These are phyloP conservation scores for Sanghuangporus sanghuang DNA, from an alignment of 1,284 basidiomycete species.

Conservation along the genomic window DNA sequence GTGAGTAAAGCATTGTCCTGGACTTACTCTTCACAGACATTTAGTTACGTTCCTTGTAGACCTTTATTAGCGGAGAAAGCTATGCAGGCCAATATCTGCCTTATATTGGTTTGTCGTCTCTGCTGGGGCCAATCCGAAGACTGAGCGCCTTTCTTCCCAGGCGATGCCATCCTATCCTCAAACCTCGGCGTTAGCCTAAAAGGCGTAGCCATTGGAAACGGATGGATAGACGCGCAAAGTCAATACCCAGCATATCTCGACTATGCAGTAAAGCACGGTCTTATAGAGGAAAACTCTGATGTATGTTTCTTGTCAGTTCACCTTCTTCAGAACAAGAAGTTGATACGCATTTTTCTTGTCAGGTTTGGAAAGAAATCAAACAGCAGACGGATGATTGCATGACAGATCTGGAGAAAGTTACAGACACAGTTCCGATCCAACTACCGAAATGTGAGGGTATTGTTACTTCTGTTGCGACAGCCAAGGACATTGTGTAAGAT, in stretches of 20 bases:
- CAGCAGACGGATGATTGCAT: constrained; percentile 63
- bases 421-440: constrained; percentile 54
- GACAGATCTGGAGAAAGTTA: constrained; percentile 43
- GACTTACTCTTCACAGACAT: constrained; percentile 15
- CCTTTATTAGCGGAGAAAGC: constrained; percentile 89
- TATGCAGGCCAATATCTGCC: constrained; percentile 99
- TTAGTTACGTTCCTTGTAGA: constrained; percentile 42
- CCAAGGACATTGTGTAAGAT: constrained; percentile 60
- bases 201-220: constrained; percentile 93
- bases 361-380: constrained; percentile 65
- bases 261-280: constrained; percentile 75
- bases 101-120: constrained; percentile 65
- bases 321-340: background rate
- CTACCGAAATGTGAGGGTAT: constrained; percentile 64
- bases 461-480: constrained; percentile 54
- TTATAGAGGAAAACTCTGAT: constrained; percentile 71
- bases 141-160: constrained; percentile 34
- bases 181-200: constrained; percentile 53
- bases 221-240: constrained; percentile 87
- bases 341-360: background rate
- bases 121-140: constrained; percentile 5
- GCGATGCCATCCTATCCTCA: constrained; percentile 75
- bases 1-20: constrained; percentile 43
- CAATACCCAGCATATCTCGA: constrained; percentile 93
- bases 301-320: constrained; percentile 35